These are phyloP conservation scores for Colletotrichum musicola DNA, from an alignment of 2,329 filamentous ascomycete species.

Conservation along the genomic window DNA sequence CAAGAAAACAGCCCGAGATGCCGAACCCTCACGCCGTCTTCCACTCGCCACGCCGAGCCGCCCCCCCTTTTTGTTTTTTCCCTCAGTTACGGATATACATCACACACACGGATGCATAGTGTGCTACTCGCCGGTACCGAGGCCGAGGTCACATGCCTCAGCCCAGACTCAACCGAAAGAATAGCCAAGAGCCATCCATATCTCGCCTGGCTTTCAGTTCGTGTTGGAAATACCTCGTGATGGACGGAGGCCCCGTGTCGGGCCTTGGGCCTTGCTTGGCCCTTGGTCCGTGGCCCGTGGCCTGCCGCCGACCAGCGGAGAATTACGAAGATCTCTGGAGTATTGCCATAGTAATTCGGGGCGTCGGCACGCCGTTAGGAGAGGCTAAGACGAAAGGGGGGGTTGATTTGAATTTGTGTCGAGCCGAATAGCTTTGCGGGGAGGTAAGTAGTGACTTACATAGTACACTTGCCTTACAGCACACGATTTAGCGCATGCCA, in stretches of 20 bases:
- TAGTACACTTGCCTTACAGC: too few species aligned
- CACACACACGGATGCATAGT: too few species aligned
- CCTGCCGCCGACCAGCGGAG: conserved; percentile 28
- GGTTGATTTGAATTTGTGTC: background rate
- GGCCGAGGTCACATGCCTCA: too few species aligned
- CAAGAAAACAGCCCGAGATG: too few species aligned
- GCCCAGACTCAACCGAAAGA: too few species aligned
- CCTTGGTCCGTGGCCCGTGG: conserved; percentile 29
- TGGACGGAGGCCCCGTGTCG: conserved; percentile 16
- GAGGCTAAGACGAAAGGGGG: conserved; percentile 8
- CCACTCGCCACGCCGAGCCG: too few species aligned
- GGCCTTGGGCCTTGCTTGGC: conserved; percentile 25
- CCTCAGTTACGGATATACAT: too few species aligned
- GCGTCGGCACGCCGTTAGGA: conserved; percentile 9
- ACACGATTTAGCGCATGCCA: background rate
- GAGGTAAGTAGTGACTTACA: background rate
- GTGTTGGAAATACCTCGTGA: conserved; percentile 33
- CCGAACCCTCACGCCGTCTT: too few species aligned
- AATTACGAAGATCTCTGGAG: conserved; percentile 38
- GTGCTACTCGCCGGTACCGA: too few species aligned
- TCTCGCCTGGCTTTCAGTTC: background rate
- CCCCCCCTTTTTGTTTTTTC: too few species aligned
- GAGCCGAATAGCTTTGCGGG: background rate
- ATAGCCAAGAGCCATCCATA: too few species aligned
- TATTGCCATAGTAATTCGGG: background rate